Base-by-base conservation (phyloP, 2,329 filamentous ascomycete genomes). In the Colletotrichum cordylinicola region DNA sequence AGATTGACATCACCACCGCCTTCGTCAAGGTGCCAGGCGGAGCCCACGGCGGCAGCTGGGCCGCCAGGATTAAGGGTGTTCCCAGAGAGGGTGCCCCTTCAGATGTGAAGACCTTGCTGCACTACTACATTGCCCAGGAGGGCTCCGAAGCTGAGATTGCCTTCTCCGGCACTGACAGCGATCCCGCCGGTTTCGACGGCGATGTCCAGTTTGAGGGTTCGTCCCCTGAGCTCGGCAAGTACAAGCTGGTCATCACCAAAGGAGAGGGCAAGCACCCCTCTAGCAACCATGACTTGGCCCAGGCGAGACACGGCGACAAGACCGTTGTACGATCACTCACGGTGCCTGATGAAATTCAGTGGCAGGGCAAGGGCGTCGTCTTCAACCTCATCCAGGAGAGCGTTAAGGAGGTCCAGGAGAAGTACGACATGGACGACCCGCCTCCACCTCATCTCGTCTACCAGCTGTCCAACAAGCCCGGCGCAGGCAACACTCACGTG, bases 21-120 rank as follows among this genome's bases (percentile, higher is more conserved):
- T 98, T 98, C 85, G 92, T 98, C 82, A 99, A 98, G 86, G 90
- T 98, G 43, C 95, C 96, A 3, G 96, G 96, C 27, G 96, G 96
- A 69, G 88, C 89, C 24, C 90, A 98, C 83, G 96, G 96, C 74
- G 97, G 97, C 72, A 98, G 93, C 85, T 99, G 97, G 97, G 97
- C 93, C 70, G 95, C 94, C 48, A 90, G 97, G 74, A 93, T 99
- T 81, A 96, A 94, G 85, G 97, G 97, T 27, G 91, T 91, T 58
- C 93, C 95, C 52, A 91, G 94, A 64, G 90, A 93, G 7, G 94
- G 94, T 82, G 94, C 90, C 0, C 89, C 92, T 7, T 83, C 87
- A 2, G 88, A 94, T 77, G 87, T 95, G 73, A 94, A 94, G 83
- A 96, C 93, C 0, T 93, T 94, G 3, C 84, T 98, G 6, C 87